Base-by-base conservation (phyloP, 202 grass and related monocot genomes). In the Thinopyrum obtusiflorum region DNA sequence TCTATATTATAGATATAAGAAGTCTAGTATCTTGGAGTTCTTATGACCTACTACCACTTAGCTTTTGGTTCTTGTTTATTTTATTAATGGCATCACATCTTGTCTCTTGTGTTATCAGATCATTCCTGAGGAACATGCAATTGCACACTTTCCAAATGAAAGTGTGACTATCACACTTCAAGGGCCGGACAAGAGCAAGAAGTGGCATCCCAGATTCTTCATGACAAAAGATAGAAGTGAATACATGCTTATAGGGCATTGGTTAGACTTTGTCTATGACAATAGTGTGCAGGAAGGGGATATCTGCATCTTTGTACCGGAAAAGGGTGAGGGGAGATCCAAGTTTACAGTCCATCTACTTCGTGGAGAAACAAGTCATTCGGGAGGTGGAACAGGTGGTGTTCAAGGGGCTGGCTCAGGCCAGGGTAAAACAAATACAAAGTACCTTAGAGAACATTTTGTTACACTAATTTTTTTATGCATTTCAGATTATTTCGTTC, bases 271-370 rank as follows among this genome's bases (percentile, higher is more conserved):
- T 0, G 7, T 72, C 36, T 42, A 6, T 44, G 68, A 42, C 11
- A 72, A 72, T 11, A 72, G 6, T 72, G 5, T 72, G 68, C 68
- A 72, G 68, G 68, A 44, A 23, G 68, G 68, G 24, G 68, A 72
- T 15, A 72, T 72, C 20, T 72, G 68, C 11, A 44, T 72, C 37
- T 72, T 72, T 44, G 37, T 72, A 72, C 5, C 37, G 0, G 37
- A 13, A 26, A 72, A 25, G 21, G 68, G 37, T 15, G 68, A 11
- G 68, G 6, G 21, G 7, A 25, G 21, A 26, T 72, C 36, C 12
- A 44, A 44, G 11, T 72, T 72, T 72, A 72, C 68, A 7, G 68
- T 44, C 11, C 6, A 72, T 72, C 37, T 72, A 72, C 11, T 44
- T 72, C 37, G 68, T 8, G 5, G 36, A 72, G 68, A 55, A 72